A percentile compares a stretch with the other conserved stretches of the same genome.
These are phyloP conservation scores for Phalaenopsis hybrid DNA, from an alignment of 116 monocot genomes.

Conservation along the genomic window DNA sequence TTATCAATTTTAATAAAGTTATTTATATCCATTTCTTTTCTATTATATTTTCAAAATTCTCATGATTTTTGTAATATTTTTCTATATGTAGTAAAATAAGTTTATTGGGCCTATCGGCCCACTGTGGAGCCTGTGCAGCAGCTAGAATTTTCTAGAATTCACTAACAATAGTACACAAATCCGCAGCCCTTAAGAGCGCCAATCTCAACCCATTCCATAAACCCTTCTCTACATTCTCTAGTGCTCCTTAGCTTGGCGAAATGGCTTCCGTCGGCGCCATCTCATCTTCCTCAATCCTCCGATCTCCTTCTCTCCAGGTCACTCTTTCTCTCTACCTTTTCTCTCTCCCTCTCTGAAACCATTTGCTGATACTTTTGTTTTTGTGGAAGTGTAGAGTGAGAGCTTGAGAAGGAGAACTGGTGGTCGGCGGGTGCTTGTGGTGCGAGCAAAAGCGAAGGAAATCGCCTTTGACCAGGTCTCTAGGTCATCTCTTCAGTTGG, in stretches of 20 bases:
- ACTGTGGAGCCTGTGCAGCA: too few species aligned
- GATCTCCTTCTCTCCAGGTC: conserved; percentile 36
- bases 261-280: conserved; percentile 42
- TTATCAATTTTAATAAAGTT: too few species aligned
- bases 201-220: neutral
- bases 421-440: conserved; percentile 23
- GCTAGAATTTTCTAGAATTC: too few species aligned
- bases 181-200: neutral
- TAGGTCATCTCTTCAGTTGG: conserved; percentile 53
- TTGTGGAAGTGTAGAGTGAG: conserved; percentile 1
- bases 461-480: conserved; percentile 87
- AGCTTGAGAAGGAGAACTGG: conserved; percentile 10
- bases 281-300: conserved; percentile 41
- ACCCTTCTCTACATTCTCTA: neutral
- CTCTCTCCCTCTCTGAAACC: neutral
- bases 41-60: too few species aligned
- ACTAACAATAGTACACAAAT: neutral
- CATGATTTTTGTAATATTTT: too few species aligned
- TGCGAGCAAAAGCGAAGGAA: conserved; percentile 63
- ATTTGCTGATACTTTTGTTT: neutral
- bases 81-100: too few species aligned
- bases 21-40: too few species aligned
- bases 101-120: too few species aligned
- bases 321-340: neutral
- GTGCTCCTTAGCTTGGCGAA: neutral